Conservation (phyloP, 768 basidiomycete genomes). For the Lactarius deliciosus region DNA sequence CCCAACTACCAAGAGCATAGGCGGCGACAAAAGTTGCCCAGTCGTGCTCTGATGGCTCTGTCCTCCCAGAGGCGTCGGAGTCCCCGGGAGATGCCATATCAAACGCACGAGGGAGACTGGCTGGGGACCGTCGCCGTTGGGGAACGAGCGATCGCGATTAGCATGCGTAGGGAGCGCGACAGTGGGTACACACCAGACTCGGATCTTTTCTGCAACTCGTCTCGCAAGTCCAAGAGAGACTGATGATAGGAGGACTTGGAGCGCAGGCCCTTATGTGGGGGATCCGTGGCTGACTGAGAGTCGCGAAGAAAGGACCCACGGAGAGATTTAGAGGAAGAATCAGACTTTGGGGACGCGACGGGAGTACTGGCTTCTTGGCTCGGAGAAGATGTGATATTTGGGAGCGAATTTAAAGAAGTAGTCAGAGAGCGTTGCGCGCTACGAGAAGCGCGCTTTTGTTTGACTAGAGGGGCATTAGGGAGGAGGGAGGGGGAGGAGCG, state of each 20-base stretch:
- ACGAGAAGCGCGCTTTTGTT: slow-evolving; percentile 33
- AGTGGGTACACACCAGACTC: slow-evolving; percentile 24
- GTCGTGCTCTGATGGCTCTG: slow-evolving; percentile 44
- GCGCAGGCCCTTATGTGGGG: slow-evolving; percentile 16
- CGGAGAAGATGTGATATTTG: slow-evolving; percentile 24
- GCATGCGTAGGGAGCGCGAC: background rate
- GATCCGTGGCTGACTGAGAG: slow-evolving; percentile 16
- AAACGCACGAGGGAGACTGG: slow-evolving; percentile 28
- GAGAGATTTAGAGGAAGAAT: slow-evolving; percentile 1
- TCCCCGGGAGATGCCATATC: slow-evolving; percentile 32
- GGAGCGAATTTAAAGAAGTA: slow-evolving; percentile 49
- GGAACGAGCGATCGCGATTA: background rate
- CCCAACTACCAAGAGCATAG: slow-evolving; percentile 78
- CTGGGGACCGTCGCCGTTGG: slow-evolving; percentile 3
- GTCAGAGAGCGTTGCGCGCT: slow-evolving; percentile 43
- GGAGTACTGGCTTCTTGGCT: slow-evolving; percentile 27
- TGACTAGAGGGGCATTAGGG: slow-evolving; percentile 35
- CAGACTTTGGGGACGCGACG: slow-evolving; percentile 19
- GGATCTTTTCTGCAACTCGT: slow-evolving; percentile 20
- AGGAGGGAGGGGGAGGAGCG: slow-evolving; percentile 31
- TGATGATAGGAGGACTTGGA: slow-evolving; percentile 25
- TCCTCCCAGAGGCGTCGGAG: slow-evolving; percentile 27
- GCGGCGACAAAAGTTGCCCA: slow-evolving; percentile 79
- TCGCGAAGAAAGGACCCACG: slow-evolving; percentile 16
- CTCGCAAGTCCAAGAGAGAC: slow-evolving; percentile 26